Conservation (phyloP, 2,329 filamentous ascomycete species). For the Pseudogymnoascus sp. region DNA sequence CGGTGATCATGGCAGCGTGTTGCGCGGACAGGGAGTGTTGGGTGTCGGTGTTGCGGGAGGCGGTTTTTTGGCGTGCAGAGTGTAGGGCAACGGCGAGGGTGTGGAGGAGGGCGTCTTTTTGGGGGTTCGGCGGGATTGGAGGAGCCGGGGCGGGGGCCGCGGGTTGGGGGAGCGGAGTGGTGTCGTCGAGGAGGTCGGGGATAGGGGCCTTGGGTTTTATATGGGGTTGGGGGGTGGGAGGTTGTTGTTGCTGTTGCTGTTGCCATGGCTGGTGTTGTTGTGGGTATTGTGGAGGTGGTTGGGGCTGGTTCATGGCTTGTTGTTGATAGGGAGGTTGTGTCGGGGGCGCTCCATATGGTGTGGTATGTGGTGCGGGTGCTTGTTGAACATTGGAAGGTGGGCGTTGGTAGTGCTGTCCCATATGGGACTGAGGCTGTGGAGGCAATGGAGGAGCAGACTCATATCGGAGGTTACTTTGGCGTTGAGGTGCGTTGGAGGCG, state of each 20-base stretch:
- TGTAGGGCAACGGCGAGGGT: constrained; percentile 66
- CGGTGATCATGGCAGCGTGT: constrained; percentile 63
- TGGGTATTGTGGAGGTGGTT: constrained; percentile 21
- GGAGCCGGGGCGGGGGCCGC: constrained; percentile 55
- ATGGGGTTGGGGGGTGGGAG: constrained; percentile 29
- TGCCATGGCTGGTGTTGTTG: constrained; percentile 25
- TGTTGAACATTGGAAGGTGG: constrained; percentile 13
- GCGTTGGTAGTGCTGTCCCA: constrained; percentile 19
- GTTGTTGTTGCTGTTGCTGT: constrained; percentile 23
- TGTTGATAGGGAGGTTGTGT: background rate
- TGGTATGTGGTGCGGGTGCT: background rate
- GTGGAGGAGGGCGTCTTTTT: constrained; percentile 79
- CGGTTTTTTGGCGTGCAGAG: constrained; percentile 58
- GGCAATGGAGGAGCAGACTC: constrained; percentile 24
- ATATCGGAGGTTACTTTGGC: constrained; percentile 27
- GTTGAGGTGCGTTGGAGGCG: constrained; percentile 13
- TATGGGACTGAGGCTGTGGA: constrained; percentile 23
- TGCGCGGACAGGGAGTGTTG: constrained; percentile 72
- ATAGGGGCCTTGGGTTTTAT: constrained; percentile 25
- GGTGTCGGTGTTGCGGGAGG: constrained; percentile 64
- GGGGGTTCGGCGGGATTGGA: constrained; percentile 88
- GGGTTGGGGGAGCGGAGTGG: constrained; percentile 36
- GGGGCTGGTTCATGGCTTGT: constrained; percentile 14
- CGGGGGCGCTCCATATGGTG: constrained; percentile 16
- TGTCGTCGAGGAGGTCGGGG: constrained; percentile 46